These are phyloP conservation scores for Sordariomycetes sp. DNA, from an alignment of 2,329 filamentous ascomycete species.

Conservation along the genomic window DNA sequence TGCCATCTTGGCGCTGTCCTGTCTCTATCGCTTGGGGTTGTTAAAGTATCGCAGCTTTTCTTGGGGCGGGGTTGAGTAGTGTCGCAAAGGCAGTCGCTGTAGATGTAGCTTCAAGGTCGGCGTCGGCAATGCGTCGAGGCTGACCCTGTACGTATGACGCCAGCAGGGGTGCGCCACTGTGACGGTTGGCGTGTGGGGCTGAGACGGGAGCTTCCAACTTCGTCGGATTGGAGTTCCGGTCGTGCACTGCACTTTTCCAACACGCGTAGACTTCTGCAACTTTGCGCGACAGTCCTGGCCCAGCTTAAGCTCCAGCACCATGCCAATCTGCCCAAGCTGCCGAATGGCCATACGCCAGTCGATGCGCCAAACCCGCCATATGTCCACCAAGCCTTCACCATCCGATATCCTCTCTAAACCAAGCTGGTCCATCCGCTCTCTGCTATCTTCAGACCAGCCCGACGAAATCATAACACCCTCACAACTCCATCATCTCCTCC, in stretches of 20 bases:
- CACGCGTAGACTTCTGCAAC: too few species aligned
- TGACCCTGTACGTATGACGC: not conserved
- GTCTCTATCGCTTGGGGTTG: not conserved
- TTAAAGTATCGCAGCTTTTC: not conserved
- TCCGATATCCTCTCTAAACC: conserved; percentile 55
- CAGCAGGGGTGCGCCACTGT: not conserved
- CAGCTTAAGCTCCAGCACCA: not conserved
- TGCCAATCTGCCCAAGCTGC: conserved; percentile 18
- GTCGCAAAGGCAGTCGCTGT: too few species aligned
- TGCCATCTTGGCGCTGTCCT: conserved; percentile 42
- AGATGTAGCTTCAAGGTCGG: too few species aligned
- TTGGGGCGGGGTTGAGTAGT: not conserved
- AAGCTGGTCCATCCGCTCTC: conserved; percentile 74
- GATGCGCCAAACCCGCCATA: conserved; percentile 5
- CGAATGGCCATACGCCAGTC: conserved; percentile 15
- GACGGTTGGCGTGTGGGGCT: not conserved
- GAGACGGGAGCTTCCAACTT: too few species aligned
- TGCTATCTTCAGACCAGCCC: conserved; percentile 43
- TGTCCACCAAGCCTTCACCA: conserved; percentile 6
- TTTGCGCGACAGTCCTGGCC: too few species aligned
- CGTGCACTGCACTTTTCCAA: too few species aligned
- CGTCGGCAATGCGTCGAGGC: too few species aligned
- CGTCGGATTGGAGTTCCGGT: too few species aligned
- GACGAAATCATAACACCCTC: conserved; percentile 46
- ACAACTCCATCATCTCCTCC: conserved; percentile 75